Conservation (phyloP, 2,329 filamentous ascomycete genomes). For the Byssothecium circinans region DNA sequence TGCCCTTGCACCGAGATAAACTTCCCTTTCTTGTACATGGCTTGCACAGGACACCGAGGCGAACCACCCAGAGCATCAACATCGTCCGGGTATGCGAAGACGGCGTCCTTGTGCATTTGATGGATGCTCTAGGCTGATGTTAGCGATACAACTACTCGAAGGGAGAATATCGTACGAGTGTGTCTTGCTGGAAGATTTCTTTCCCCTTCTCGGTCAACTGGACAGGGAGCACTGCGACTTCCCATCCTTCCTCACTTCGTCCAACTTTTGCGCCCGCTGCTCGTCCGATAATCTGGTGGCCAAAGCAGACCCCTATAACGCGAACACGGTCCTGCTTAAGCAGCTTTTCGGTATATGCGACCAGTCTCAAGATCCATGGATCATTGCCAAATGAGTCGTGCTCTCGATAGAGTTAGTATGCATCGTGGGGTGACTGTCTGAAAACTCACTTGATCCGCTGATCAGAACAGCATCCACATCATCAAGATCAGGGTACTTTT, state of each 20-base stretch:
- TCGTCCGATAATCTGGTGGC: constrained; percentile 80
- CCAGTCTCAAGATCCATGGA: constrained; percentile 75
- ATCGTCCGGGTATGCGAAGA: constrained; percentile 63
- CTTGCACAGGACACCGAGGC: constrained; percentile 71
- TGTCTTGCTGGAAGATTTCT: constrained; percentile 69
- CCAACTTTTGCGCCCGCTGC: constrained; percentile 70
- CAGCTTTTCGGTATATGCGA: constrained; percentile 66
- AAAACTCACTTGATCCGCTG: constrained; percentile 65
- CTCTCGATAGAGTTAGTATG: constrained; percentile 48
- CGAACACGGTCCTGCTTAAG: constrained; percentile 65
- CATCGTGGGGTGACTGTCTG: not conserved
- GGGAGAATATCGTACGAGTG: constrained; percentile 51
- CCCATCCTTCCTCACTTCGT: constrained; percentile 72
- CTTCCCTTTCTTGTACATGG: constrained; percentile 69
- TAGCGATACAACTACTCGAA: not conserved
- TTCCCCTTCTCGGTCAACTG: constrained; percentile 69
- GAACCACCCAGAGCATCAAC: constrained; percentile 67
- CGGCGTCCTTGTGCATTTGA: constrained; percentile 85
- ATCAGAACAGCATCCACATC: constrained; percentile 81
- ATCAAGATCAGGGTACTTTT: constrained; percentile 71
- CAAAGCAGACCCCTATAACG: constrained; percentile 82
- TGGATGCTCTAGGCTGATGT: constrained; percentile 61
- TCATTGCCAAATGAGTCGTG: constrained; percentile 73
- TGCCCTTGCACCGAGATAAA: constrained; percentile 83
- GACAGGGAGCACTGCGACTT: constrained; percentile 73